phyloP scores from a whole-genome alignment of 495 filamentous ascomycete species.

The Delitschia confertaspora region DNA sequence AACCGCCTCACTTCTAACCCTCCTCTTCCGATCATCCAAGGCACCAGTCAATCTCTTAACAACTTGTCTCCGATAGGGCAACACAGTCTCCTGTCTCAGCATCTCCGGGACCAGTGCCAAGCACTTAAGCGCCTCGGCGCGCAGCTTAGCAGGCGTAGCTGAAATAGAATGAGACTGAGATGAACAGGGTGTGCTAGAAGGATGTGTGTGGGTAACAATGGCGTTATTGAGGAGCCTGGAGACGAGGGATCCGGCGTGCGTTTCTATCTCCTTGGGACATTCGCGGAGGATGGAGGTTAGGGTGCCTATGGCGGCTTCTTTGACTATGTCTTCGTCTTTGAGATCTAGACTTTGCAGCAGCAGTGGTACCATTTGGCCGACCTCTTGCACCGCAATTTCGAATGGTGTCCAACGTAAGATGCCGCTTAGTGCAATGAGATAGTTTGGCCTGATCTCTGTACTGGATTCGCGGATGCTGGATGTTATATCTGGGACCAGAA shows the following conservation, averaged over 20 bases:
- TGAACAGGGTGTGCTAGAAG: constrained; percentile 22
- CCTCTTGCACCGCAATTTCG: constrained; percentile 49
- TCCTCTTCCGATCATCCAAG: constrained; percentile 60
- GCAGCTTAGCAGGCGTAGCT: constrained; percentile 35
- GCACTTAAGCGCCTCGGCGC: constrained; percentile 48
- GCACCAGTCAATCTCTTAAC: constrained; percentile 44
- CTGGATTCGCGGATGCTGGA: constrained; percentile 44
- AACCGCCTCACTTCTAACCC: constrained; percentile 60
- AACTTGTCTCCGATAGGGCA: constrained; percentile 51
- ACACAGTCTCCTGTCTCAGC: constrained; percentile 40
- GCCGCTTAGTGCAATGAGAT: constrained; percentile 58
- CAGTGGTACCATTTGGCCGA: constrained; percentile 54
- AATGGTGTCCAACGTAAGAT: constrained; percentile 55
- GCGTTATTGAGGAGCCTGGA: constrained; percentile 47
- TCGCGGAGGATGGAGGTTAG: constrained; percentile 52
- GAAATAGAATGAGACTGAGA: background rate
- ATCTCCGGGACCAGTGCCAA: constrained; percentile 45
- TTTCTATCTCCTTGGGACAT: constrained; percentile 47
- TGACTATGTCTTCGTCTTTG: constrained; percentile 42
- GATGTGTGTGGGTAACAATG: background rate
- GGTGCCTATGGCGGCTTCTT: constrained; percentile 54
- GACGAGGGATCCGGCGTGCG: constrained; percentile 53
- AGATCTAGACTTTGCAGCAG: constrained; percentile 65
- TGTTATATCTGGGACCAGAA: constrained; percentile 51
- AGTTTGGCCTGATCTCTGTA: constrained; percentile 46